Evolutionary conservation across 768 basidiomycete species (phyloP).

Genomic region (Lactarius quietus): DNA sequence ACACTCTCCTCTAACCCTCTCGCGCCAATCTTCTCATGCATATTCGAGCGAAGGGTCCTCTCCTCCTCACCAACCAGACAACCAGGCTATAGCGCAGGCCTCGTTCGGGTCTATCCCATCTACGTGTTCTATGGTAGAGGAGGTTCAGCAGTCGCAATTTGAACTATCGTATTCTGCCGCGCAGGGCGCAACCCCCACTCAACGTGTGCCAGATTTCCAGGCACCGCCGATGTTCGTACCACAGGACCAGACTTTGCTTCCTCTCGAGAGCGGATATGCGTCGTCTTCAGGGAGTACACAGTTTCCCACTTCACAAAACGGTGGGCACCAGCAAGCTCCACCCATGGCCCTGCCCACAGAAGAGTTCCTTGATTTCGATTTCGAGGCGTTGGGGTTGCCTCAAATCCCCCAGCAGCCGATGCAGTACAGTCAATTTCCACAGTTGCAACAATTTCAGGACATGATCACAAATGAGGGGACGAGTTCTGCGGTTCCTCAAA

Average conservation of each 20-base stretch:
- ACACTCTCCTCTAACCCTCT: conserved; percentile 1
- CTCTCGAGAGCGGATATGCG: conserved; percentile 4
- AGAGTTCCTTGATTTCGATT: conserved; percentile 13
- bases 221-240: not conserved
- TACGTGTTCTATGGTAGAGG: not conserved
- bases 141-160: conserved; percentile 8
- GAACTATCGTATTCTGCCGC: conserved; percentile 8
- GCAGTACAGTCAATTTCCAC: conserved; percentile 18
- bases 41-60: conserved; percentile 16
- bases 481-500: not conserved
- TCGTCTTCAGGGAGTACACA: not conserved
- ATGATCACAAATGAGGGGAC: conserved; percentile 20
- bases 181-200: conserved; percentile 6
- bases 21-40: not conserved
- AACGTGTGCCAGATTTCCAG: not conserved
- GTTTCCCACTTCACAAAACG: not conserved
- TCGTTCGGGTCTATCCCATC: not conserved
- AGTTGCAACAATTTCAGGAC: conserved; percentile 19
- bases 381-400: conserved; percentile 9
- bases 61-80: conserved; percentile 1
- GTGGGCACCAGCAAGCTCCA: conserved; percentile 1
- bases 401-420: conserved; percentile 7
- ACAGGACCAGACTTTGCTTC: conserved; percentile 6
- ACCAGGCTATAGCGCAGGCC: not conserved
- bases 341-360: not conserved